phyloP scores from a whole-genome alignment of 176 grass and related monocot genomes.

The Cenchrus americanus region DNA sequence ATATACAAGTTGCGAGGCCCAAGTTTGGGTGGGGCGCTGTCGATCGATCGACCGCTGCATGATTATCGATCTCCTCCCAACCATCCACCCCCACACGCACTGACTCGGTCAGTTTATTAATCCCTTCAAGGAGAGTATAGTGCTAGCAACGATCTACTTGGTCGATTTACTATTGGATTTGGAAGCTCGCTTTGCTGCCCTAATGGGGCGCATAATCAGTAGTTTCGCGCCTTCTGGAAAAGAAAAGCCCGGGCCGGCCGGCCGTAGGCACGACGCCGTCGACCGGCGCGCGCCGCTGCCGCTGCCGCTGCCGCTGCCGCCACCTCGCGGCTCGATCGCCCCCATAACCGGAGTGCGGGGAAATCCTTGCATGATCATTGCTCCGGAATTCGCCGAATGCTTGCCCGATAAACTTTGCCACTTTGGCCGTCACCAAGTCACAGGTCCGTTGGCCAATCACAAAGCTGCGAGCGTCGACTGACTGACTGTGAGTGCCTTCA shows the following conservation, averaged over 20 bases:
- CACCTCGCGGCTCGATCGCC: neutral
- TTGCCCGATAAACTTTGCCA: neutral
- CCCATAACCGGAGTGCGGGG: constrained; percentile 29
- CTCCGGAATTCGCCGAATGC: constrained; percentile 43
- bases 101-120: constrained; percentile 37
- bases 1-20: constrained; percentile 30
- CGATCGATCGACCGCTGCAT: constrained; percentile 28
- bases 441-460: constrained; percentile 8
- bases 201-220: constrained; percentile 55
- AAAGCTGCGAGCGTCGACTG: neutral
- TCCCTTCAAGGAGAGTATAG: constrained; percentile 4
- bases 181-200: constrained; percentile 50
- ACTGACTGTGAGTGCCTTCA: neutral
- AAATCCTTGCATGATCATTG: constrained; percentile 46
- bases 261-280: constrained; percentile 46
- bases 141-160: constrained; percentile 21
- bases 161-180: constrained; percentile 48
- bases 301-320: constrained; percentile 14
- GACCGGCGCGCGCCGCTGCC: constrained; percentile 36
- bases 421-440: neutral
- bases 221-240: constrained; percentile 34
- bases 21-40: constrained; percentile 24
- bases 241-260: constrained; percentile 21
- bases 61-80: constrained; percentile 28
- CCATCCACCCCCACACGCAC: constrained; percentile 50